These are phyloP conservation scores for Lactarius tabidus DNA, from an alignment of 768 basidiomycete genomes.

Conservation along the genomic window DNA sequence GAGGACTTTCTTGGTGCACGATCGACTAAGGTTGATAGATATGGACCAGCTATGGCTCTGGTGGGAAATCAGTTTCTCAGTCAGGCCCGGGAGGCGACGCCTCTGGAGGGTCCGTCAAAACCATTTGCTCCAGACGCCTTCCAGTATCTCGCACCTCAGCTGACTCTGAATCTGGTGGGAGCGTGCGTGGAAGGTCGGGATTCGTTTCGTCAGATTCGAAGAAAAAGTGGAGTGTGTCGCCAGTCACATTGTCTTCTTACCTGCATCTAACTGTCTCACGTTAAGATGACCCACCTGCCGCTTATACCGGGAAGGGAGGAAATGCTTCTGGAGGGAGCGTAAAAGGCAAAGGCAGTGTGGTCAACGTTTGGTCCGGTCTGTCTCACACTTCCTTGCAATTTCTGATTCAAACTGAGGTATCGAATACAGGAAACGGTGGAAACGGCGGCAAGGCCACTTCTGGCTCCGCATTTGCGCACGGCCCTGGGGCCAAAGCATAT, in stretches of 20 bases:
- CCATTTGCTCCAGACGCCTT: slow-evolving; percentile 7
- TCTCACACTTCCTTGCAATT: not conserved
- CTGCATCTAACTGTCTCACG: not conserved
- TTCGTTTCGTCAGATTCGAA: not conserved
- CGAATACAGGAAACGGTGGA: slow-evolving; percentile 22
- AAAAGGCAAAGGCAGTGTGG: not conserved
- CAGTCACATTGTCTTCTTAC: not conserved
- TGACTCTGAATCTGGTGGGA: not conserved
- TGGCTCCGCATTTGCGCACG: slow-evolving; percentile 6
- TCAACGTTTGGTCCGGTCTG: slow-evolving; percentile 23
- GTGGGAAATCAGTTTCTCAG: slow-evolving; percentile 5
- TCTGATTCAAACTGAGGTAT: not conserved
- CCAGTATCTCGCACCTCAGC: not conserved
- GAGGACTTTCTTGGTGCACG: not conserved
- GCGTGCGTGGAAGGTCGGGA: not conserved
- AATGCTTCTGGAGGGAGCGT: slow-evolving; percentile 22
- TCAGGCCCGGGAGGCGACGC: slow-evolving; percentile 19
- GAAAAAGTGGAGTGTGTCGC: slow-evolving; percentile 12
- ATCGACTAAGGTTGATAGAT: not conserved
- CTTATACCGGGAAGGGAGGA: slow-evolving; percentile 23
- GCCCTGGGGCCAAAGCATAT: slow-evolving; percentile 17
- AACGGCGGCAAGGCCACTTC: slow-evolving; percentile 24
- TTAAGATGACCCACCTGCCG: slow-evolving; percentile 9
- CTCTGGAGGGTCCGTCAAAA: slow-evolving; percentile 16
- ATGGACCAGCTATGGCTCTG: not conserved